Conservation (phyloP, 2,329 filamentous ascomycete species). For the Monosporascus sp. region DNA sequence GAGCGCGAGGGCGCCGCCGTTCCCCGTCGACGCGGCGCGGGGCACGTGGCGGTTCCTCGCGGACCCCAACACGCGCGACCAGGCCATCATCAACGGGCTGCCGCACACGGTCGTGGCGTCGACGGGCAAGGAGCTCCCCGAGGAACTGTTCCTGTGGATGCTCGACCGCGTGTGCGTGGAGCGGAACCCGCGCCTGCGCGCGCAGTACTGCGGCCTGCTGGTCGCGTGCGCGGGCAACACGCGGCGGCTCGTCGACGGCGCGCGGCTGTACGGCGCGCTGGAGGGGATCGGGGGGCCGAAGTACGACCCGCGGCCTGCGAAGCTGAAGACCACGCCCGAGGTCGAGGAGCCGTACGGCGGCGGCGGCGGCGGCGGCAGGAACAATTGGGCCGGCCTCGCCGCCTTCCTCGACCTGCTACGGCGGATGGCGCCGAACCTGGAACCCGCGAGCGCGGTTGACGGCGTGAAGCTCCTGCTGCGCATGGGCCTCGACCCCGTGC, state of each 20-base stretch:
- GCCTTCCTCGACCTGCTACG: slow-evolving; percentile 39
- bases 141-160: slow-evolving; percentile 63
- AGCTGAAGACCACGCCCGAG: slow-evolving; percentile 19
- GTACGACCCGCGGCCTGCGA: slow-evolving; percentile 31
- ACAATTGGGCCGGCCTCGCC: slow-evolving; percentile 41
- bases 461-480: slow-evolving; percentile 44
- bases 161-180: slow-evolving; percentile 54
- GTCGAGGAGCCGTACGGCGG: slow-evolving; percentile 24
- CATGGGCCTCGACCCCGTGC: slow-evolving; percentile 48
- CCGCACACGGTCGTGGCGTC: slow-evolving; percentile 46
- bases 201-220: slow-evolving; percentile 55
- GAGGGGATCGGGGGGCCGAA: slow-evolving; percentile 49
- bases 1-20: slow-evolving; percentile 18
- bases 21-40: slow-evolving; percentile 31
- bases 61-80: slow-evolving; percentile 46
- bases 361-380: slow-evolving; percentile 22
- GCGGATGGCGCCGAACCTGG: slow-evolving; percentile 31
- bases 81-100: slow-evolving; percentile 58
- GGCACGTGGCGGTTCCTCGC: slow-evolving; percentile 44
- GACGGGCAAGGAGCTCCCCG: slow-evolving; percentile 43
- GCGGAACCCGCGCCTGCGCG: slow-evolving; percentile 46
- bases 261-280: slow-evolving; percentile 49
- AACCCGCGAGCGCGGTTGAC: slow-evolving; percentile 29
- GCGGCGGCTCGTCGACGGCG: slow-evolving; percentile 37
- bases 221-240: slow-evolving; percentile 39